A percentile compares a stretch with the other conserved stretches of the same genome.
phyloP scores from a whole-genome alignment of 192 early-diverging fungal species.

The Gamsiella multidivaricata region DNA sequence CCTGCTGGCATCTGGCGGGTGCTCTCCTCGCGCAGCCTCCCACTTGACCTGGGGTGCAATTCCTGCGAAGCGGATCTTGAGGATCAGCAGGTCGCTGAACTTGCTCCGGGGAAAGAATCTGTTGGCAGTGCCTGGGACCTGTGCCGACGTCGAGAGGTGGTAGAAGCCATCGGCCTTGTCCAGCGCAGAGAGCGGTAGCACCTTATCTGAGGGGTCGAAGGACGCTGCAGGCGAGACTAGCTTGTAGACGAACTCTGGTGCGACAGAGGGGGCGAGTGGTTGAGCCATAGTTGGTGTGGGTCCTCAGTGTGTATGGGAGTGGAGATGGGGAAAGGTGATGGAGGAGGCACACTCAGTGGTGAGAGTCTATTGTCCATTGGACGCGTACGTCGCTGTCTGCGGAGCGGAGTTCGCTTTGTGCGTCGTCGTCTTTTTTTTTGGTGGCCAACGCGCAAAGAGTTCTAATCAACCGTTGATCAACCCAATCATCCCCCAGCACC shows the following conservation, averaged over 20 bases:
- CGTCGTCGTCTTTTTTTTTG: too few relatives aligned
- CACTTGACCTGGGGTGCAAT: slow-evolving; percentile 33
- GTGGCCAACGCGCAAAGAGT: too few relatives aligned
- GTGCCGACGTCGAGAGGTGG: slow-evolving; percentile 34
- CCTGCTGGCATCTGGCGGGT: slow-evolving; percentile 37
- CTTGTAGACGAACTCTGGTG: slow-evolving; percentile 41
- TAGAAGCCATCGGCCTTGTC: slow-evolving; percentile 53
- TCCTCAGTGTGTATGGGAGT: too few relatives aligned
- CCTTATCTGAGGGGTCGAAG: slow-evolving; percentile 25
- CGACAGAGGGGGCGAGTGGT: slow-evolving; percentile 22
- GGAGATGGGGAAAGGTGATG: neutral
- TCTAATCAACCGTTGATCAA: too few relatives aligned
- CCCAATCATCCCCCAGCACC: neutral
- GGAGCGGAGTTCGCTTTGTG: too few relatives aligned
- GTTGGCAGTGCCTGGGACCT: slow-evolving; percentile 49
- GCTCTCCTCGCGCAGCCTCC: slow-evolving; percentile 45
- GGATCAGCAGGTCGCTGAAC: slow-evolving; percentile 37
- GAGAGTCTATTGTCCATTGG: too few relatives aligned
- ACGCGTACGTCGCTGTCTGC: too few relatives aligned
- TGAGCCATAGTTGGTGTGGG: slow-evolving; percentile 21
- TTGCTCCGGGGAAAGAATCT: slow-evolving; percentile 38
- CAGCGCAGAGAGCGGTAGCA: slow-evolving; percentile 34
- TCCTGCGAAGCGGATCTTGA: slow-evolving; percentile 33
- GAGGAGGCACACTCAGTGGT: neutral
- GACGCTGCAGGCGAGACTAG: slow-evolving; percentile 32